Evolutionary conservation across 805 yeast genomes (phyloP).

Genomic region (Starmerella roubikii): DNA sequence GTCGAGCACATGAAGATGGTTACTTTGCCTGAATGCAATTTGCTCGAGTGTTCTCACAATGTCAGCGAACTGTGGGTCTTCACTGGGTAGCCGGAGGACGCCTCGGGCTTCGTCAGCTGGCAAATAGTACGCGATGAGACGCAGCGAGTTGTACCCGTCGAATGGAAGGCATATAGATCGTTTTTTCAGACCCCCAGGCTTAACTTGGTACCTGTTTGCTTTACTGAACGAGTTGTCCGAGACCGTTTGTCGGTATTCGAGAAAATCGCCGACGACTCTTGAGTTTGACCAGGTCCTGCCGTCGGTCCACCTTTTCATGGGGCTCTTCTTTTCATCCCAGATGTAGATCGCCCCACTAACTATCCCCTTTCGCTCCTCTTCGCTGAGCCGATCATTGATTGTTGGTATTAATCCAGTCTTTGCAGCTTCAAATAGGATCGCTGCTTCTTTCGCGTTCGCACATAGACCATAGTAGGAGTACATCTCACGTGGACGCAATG

Average conservation of each 20-base stretch:
- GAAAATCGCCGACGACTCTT: constrained; percentile 49
- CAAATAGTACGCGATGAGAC: constrained; percentile 43
- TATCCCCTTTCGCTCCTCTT: constrained; percentile 40
- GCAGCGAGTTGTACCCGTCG: constrained; percentile 39
- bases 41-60: constrained; percentile 14
- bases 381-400: constrained; percentile 45
- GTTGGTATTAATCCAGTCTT: constrained; percentile 42
- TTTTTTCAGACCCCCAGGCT: constrained; percentile 45
- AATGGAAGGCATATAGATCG: constrained; percentile 50
- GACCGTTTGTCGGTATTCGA: constrained; percentile 52
- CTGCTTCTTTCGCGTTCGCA: constrained; percentile 45
- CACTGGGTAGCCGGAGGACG: constrained; percentile 31
- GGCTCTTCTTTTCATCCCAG: constrained; percentile 61
- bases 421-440: constrained; percentile 52
- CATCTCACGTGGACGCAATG: too few relatives aligned
- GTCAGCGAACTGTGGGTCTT: constrained; percentile 30
- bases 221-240: constrained; percentile 14
- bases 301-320: constrained; percentile 69
- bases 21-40: constrained; percentile 1
- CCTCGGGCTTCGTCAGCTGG: constrained; percentile 23
- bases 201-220: constrained; percentile 29
- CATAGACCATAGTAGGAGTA: constrained; percentile 52
- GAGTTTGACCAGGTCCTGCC: constrained; percentile 64
- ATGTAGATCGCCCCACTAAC: constrained; percentile 48
- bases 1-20: constrained; percentile 2